Conservation (phyloP, 345 rosid genomes). For the Ceriops zippeliana region DNA sequence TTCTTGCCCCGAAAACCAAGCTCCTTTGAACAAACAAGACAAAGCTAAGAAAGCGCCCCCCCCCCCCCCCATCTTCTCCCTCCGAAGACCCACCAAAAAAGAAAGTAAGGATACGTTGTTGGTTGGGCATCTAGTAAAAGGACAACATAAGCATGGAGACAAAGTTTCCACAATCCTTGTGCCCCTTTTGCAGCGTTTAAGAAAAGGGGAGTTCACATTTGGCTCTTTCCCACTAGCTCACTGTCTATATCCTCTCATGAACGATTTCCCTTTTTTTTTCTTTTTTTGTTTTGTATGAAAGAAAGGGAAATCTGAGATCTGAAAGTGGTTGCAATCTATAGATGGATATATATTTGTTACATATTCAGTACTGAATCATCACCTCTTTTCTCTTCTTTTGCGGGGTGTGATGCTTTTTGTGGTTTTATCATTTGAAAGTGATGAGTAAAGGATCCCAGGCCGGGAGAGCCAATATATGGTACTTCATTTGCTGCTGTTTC, state of each 20-base stretch:
- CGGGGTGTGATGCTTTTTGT: conserved; percentile 13
- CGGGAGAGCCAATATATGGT: conserved; percentile 15
- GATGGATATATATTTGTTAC: not conserved
- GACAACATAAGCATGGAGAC: conserved; percentile 40
- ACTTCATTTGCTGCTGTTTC: conserved; percentile 27
- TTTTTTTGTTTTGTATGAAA: conserved; percentile 35
- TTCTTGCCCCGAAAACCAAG: conserved; percentile 12
- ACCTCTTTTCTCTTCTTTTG: conserved; percentile 7
- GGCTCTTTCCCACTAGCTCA: conserved; percentile 32
- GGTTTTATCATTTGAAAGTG: conserved; percentile 42
- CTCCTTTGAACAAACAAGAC: conserved; percentile 19
- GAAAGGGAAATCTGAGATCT: conserved; percentile 47
- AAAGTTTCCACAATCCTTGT: conserved; percentile 35
- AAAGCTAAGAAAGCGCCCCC: conserved; percentile 8
- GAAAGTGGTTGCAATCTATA: conserved; percentile 22
- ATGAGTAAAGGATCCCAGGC: conserved; percentile 58
- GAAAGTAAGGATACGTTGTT: not conserved
- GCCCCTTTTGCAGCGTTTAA: conserved; percentile 43
- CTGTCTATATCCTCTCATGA: conserved; percentile 14
- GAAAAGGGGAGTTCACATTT: conserved; percentile 35
- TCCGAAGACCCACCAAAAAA: conserved; percentile 18
- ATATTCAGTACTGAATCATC: conserved; percentile 6
- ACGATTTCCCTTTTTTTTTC: not conserved
- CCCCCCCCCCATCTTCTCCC: not conserved
- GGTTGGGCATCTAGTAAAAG: conserved; percentile 27